Conservation (phyloP, 2,329 filamentous ascomycete genomes). For the Exophiala lecanii-corni region DNA sequence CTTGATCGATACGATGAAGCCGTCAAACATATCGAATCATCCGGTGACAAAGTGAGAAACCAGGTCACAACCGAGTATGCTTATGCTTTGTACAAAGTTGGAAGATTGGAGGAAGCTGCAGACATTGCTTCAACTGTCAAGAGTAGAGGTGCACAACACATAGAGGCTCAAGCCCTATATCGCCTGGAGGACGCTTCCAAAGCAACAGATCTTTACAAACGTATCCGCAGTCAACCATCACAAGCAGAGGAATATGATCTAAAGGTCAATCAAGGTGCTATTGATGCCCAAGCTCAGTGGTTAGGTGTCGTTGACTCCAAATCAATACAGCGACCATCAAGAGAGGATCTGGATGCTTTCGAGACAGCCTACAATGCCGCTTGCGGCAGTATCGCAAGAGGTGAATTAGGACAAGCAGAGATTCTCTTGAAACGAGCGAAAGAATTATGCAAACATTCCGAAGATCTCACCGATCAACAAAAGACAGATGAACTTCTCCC, state of each 20-base stretch:
- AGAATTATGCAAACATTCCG: conserved; percentile 56
- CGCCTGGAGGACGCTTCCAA: conserved; percentile 56
- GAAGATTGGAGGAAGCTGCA: conserved; percentile 51
- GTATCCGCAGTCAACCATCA: conserved; percentile 40
- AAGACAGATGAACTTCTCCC: conserved; percentile 56
- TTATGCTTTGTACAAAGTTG: conserved; percentile 60
- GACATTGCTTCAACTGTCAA: conserved; percentile 43
- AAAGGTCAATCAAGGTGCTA: conserved; percentile 57
- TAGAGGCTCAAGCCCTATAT: conserved; percentile 60
- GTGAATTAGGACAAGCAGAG: conserved; percentile 54
- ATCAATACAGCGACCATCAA: conserved; percentile 49
- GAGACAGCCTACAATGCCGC: conserved; percentile 63
- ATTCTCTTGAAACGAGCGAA: conserved; percentile 57
- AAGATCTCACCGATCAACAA: conserved; percentile 57
- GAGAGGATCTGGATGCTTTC: conserved; percentile 59
- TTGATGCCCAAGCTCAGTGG: conserved; percentile 61
- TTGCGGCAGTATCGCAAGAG: conserved; percentile 58
- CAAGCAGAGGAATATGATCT: conserved; percentile 55
- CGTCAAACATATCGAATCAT: conserved; percentile 51
- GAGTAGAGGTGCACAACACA: conserved; percentile 52
- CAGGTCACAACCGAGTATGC: conserved; percentile 56
- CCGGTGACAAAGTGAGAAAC: conserved; percentile 51
- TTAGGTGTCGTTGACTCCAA: conserved; percentile 48
- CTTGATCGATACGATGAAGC: conserved; percentile 61
- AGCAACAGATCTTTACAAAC: conserved; percentile 51